These are phyloP conservation scores for Xerocomus potaroensis DNA, from an alignment of 768 basidiomycete genomes.

Conservation along the genomic window DNA sequence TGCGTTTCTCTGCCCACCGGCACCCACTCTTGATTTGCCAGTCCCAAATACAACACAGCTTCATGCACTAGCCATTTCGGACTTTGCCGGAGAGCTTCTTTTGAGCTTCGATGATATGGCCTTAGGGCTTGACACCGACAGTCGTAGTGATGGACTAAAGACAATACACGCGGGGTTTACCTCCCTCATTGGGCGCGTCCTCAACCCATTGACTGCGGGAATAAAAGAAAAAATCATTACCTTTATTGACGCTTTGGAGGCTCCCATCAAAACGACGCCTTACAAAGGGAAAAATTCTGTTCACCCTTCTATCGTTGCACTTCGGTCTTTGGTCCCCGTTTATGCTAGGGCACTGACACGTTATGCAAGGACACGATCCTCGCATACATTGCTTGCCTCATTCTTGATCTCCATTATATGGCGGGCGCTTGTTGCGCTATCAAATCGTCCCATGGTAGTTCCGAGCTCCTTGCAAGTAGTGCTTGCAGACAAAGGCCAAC, in stretches of 20 bases:
- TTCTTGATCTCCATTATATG: slow-evolving; percentile 72
- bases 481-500: slow-evolving; percentile 40
- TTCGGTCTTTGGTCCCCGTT: slow-evolving; percentile 58
- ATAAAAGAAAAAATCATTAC: slow-evolving; percentile 61
- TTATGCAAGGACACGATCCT: slow-evolving; percentile 48
- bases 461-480: slow-evolving; percentile 35
- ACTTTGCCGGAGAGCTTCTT: slow-evolving; percentile 71
- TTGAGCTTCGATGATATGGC: slow-evolving; percentile 64
- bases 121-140: slow-evolving; percentile 57
- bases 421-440: slow-evolving; percentile 67
- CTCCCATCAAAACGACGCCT: slow-evolving; percentile 29
- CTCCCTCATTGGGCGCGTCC: slow-evolving; percentile 62
- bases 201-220: slow-evolving; percentile 57
- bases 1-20: slow-evolving; percentile 49
- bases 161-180: slow-evolving; percentile 64
- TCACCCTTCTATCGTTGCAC: slow-evolving; percentile 57
- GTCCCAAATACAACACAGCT: slow-evolving; percentile 62
- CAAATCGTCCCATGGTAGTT: slow-evolving; percentile 51
- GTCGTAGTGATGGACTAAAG: slow-evolving; percentile 65
- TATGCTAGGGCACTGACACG: slow-evolving; percentile 56
- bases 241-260: slow-evolving; percentile 60
- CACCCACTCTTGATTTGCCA: slow-evolving; percentile 47
- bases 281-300: slow-evolving; percentile 13
- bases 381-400: slow-evolving; percentile 62
- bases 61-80: slow-evolving; percentile 64